Percentiles rank a stretch among this genome's conserved stretches.
phyloP scores from a whole-genome alignment of 495 filamentous ascomycete species.

The Aspergillus asperescens region DNA sequence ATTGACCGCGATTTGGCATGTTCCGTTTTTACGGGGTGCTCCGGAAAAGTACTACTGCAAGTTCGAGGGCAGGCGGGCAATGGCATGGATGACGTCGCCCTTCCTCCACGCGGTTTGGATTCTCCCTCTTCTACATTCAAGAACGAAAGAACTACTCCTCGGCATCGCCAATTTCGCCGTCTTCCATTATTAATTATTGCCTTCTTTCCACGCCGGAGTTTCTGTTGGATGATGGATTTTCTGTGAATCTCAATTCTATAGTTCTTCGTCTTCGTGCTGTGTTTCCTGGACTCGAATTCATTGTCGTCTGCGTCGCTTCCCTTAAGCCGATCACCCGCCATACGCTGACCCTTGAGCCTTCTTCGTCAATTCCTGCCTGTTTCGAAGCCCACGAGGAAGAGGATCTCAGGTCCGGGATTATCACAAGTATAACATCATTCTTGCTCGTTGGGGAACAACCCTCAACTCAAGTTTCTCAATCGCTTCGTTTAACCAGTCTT shows the following conservation, averaged over 20 bases:
- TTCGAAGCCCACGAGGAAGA: not conserved
- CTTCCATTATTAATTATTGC: not conserved
- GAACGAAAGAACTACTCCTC: not conserved
- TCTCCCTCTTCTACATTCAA: not conserved
- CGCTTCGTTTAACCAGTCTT: constrained; percentile 4
- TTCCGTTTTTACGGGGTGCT: too few species aligned
- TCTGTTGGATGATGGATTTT: not conserved
- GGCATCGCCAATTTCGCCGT: constrained; percentile 2
- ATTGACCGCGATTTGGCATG: too few species aligned
- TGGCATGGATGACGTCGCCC: constrained; percentile 3
- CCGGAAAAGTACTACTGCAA: too few species aligned
- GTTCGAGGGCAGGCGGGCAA: not conserved
- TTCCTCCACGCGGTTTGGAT: not conserved
- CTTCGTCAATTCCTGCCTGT: not conserved
- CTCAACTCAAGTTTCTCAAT: not conserved
- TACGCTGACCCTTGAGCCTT: not conserved
- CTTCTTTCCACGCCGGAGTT: not conserved
- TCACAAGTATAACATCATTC: constrained; percentile 9
- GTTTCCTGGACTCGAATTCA: not conserved
- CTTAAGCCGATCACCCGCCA: not conserved
- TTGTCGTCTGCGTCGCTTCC: not conserved
- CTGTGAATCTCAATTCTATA: not conserved
- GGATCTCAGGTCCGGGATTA: not conserved
- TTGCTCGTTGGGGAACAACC: not conserved
- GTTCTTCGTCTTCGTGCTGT: not conserved